Percentiles rank a stretch among this genome's conserved stretches.
These are phyloP conservation scores for Candida ortonii DNA, from an alignment of 805 yeast genomes.

Conservation along the genomic window DNA sequence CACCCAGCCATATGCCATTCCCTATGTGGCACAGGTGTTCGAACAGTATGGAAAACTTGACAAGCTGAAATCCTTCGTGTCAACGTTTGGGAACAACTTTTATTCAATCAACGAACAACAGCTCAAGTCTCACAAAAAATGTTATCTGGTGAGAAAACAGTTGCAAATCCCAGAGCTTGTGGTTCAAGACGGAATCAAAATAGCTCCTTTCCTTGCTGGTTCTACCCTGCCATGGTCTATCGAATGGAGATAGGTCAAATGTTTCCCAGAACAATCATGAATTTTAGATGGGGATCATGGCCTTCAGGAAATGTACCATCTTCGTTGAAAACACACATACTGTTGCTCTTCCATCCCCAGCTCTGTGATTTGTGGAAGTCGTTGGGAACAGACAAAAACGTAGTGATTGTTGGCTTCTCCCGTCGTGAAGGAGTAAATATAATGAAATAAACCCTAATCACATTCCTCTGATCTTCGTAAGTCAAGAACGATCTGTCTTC, in stretches of 20 bases:
- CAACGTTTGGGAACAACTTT: constrained; percentile 68
- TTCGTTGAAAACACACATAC: constrained; percentile 50
- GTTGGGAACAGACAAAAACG: constrained; percentile 56
- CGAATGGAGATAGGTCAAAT: constrained; percentile 57
- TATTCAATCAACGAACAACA: constrained; percentile 54
- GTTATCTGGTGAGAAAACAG: constrained; percentile 52
- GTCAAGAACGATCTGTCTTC: constrained; percentile 32
- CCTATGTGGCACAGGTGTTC: constrained; percentile 85
- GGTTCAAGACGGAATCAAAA: constrained; percentile 44
- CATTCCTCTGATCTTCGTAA: constrained; percentile 46
- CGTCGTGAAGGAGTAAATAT: constrained; percentile 53
- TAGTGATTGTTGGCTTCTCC: constrained; percentile 43
- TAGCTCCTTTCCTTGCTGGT: constrained; percentile 88
- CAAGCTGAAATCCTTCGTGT: constrained; percentile 69
- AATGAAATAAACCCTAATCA: constrained; percentile 49
- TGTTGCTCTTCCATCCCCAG: constrained; percentile 62
- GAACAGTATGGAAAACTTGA: constrained; percentile 63
- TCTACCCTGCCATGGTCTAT: constrained; percentile 66
- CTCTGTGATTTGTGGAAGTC: constrained; percentile 51
- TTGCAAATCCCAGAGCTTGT: constrained; percentile 59
- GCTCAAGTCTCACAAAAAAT: constrained; percentile 45
- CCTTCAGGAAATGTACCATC: constrained; percentile 44
- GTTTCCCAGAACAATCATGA: constrained; percentile 49
- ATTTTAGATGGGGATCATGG: constrained; percentile 43
- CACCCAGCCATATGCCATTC: constrained; percentile 79